phyloP scores from a whole-genome alignment of 495 filamentous ascomycete genomes.

The Gamarada debralockiae region DNA sequence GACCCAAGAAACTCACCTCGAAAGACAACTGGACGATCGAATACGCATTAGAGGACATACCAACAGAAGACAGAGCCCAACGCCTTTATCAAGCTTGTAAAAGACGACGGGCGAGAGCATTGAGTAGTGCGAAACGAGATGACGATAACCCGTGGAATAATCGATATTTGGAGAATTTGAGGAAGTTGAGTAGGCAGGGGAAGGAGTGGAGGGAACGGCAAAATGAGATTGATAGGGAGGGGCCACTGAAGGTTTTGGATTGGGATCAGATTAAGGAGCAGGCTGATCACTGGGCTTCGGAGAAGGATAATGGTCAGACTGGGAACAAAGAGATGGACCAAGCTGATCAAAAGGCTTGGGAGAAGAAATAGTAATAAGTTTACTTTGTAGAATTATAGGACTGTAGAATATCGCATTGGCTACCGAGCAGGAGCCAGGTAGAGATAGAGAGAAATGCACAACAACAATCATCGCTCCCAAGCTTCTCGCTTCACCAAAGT shows the following conservation, averaged over 20 bases:
- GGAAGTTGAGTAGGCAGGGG: constrained; percentile 39
- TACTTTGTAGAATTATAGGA: background rate
- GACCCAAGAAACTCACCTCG: constrained; percentile 48
- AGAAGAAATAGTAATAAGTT: background rate
- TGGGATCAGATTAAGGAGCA: background rate
- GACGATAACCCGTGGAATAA: constrained; percentile 30
- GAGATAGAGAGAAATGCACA: too few relatives aligned
- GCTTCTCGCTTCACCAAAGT: too few relatives aligned
- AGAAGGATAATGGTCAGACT: background rate
- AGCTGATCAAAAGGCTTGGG: background rate
- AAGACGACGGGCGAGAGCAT: constrained; percentile 43
- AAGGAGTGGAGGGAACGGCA: constrained; percentile 42
- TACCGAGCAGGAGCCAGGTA: background rate
- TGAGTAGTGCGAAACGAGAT: constrained; percentile 36
- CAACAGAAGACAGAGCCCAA: constrained; percentile 28
- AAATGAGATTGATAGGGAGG: constrained; percentile 40
- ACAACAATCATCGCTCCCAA: too few relatives aligned
- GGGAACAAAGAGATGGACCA: too few relatives aligned
- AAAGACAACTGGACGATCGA: constrained; percentile 69
- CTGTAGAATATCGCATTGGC: background rate
- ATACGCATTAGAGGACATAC: constrained; percentile 63
- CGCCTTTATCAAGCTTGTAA: constrained; percentile 47
- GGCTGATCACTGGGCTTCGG: too few relatives aligned
- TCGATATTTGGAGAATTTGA: constrained; percentile 39
- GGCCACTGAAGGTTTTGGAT: constrained; percentile 12